These are phyloP conservation scores for Entomophthora muscae DNA, from an alignment of 371 early-diverging fungal species.

Conservation along the genomic window DNA sequence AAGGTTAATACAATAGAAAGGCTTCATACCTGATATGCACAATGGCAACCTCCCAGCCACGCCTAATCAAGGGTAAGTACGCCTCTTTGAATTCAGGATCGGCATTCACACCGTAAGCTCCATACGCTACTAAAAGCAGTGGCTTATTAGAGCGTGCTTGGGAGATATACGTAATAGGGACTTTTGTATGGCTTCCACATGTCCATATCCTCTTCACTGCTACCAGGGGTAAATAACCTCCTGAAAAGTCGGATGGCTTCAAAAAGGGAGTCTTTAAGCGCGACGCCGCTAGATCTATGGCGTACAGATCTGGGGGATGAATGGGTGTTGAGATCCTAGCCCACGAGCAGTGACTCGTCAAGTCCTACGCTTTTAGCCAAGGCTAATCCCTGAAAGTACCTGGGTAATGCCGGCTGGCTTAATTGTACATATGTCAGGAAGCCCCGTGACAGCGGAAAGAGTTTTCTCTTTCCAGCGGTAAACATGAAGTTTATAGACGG, in stretches of 20 bases:
- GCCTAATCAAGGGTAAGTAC: conserved; percentile 47
- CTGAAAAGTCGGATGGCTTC: neutral
- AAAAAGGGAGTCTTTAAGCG: neutral
- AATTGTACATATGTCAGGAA: neutral
- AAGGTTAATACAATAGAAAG: too few relatives aligned
- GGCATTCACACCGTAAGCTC: conserved; percentile 64
- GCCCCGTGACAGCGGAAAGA: neutral
- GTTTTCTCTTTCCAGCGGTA: neutral
- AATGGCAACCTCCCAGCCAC: conserved; percentile 67
- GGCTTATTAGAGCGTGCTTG: conserved; percentile 16
- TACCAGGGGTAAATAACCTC: neutral
- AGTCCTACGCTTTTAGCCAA: neutral
- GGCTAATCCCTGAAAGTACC: neutral
- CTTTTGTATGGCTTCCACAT: neutral
- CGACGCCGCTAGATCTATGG: neutral
- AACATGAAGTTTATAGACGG: neutral
- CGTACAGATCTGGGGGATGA: neutral
- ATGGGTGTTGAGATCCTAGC: neutral
- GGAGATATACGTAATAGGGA: neutral
- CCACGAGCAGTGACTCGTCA: neutral
- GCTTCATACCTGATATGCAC: conserved; percentile 76
- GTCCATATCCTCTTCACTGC: neutral
- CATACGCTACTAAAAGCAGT: conserved; percentile 55
- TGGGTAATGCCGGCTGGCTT: neutral
- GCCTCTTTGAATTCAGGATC: conserved; percentile 71